phyloP scores from a whole-genome alignment of 768 basidiomycete genomes.

The Sarcodon sp. region DNA sequence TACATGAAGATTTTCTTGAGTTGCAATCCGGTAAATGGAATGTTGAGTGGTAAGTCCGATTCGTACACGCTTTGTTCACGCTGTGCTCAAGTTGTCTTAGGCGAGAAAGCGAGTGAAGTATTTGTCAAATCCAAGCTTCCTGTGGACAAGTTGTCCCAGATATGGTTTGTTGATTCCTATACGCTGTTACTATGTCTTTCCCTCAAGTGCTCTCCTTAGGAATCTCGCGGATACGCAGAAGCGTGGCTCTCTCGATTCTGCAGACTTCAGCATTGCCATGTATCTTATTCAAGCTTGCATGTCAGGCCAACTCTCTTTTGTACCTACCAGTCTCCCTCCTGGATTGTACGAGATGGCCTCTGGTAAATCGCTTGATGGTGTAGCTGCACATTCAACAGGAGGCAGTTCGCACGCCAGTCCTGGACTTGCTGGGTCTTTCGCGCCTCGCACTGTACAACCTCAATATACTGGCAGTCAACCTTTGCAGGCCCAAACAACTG shows the following conservation, averaged over 20 bases:
- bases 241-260: conserved; percentile 75
- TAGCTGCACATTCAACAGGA: conserved; percentile 41
- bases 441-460: conserved; percentile 25
- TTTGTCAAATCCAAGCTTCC: conserved; percentile 87
- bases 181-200: neutral
- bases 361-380: conserved; percentile 20
- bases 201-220: conserved; percentile 29
- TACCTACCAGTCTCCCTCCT: conserved; percentile 69
- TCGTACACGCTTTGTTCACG: neutral
- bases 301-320: conserved; percentile 57
- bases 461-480: conserved; percentile 62
- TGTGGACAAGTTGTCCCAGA: conserved; percentile 79
- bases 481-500: conserved; percentile 6
- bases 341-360: conserved; percentile 76
- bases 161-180: conserved; percentile 51
- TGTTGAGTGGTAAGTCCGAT: conserved; percentile 54
- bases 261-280: conserved; percentile 95
- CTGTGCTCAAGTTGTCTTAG: conserved; percentile 20
- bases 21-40: conserved; percentile 59
- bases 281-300: conserved; percentile 91
- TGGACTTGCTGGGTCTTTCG: conserved; percentile 25
- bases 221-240: conserved; percentile 91
- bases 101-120: conserved; percentile 79
- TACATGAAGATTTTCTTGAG: conserved; percentile 70
- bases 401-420: conserved; percentile 54